A percentile compares a stretch with the other conserved stretches of the same genome.
Evolutionary conservation across 352 stramenopile species (phyloP).

Genomic region (Thalassiosira livingstoniorum): DNA sequence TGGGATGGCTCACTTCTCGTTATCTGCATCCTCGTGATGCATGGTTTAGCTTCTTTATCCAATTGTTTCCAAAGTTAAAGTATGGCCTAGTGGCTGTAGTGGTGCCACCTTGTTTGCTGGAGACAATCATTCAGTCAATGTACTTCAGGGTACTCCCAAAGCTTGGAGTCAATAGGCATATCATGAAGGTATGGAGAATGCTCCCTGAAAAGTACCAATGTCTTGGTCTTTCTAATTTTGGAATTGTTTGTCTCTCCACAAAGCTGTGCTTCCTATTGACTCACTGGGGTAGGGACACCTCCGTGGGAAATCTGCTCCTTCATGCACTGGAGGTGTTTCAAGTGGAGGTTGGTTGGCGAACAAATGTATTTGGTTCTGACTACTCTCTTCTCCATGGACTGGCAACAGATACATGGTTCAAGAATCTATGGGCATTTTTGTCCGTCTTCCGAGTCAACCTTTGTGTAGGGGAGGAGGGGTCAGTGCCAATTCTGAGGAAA

Average conservation of each 20-base stretch:
- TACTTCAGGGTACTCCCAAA: conserved; percentile 14
- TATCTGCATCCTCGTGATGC: neutral
- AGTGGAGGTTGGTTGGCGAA: conserved; percentile 1
- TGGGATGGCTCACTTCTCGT: neutral
- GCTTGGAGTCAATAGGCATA: conserved; percentile 24
- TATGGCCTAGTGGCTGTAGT: conserved; percentile 5
- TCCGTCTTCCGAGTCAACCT: too few relatives aligned
- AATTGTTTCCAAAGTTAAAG: neutral
- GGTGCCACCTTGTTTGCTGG: neutral
- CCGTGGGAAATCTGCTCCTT: neutral
- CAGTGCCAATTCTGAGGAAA: too few relatives aligned
- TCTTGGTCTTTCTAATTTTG: conserved; percentile 22
- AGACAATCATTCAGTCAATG: conserved; percentile 1
- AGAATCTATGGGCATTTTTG: neutral
- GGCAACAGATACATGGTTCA: neutral
- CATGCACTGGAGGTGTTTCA: conserved; percentile 19
- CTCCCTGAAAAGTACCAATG: conserved; percentile 31
- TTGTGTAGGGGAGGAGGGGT: too few relatives aligned
- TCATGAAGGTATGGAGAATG: conserved; percentile 18
- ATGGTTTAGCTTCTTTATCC: neutral
- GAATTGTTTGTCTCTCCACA: conserved; percentile 7
- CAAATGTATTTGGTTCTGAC: neutral
- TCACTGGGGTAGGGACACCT: neutral
- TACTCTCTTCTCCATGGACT: too few relatives aligned
- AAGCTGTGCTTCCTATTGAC: conserved; percentile 7